Percentiles rank a stretch among this genome's conserved stretches.
Evolutionary conservation across 2,329 filamentous ascomycete species (phyloP).

Genomic region (Cordyceps fumosorosea): DNA sequence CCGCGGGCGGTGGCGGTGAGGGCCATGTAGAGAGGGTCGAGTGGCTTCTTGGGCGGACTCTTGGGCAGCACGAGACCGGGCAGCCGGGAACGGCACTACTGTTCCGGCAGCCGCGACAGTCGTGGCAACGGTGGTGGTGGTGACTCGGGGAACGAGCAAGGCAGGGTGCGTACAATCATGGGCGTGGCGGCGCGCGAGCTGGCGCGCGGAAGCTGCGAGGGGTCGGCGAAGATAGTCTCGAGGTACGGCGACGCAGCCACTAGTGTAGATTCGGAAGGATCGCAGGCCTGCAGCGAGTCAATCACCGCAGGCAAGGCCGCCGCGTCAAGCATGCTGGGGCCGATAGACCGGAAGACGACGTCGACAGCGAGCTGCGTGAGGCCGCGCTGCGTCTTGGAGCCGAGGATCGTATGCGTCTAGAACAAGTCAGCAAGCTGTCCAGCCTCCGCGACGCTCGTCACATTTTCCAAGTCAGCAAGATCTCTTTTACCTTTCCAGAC

Average conservation of each 20-base stretch:
- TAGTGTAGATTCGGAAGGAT: constrained; percentile 74
- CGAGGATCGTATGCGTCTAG: constrained; percentile 92
- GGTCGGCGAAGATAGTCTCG: constrained; percentile 69
- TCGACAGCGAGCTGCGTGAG: constrained; percentile 89
- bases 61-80: neutral
- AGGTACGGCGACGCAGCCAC: constrained; percentile 70
- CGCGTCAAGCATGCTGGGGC: constrained; percentile 61
- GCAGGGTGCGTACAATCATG: constrained; percentile 51
- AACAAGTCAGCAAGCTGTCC: constrained; percentile 2
- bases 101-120: constrained; percentile 17
- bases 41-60: constrained; percentile 32
- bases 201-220: constrained; percentile 46
- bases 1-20: constrained; percentile 39
- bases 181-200: constrained; percentile 63
- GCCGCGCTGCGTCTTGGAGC: constrained; percentile 78
- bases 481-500: constrained; percentile 72
- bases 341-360: constrained; percentile 77
- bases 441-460: too few species aligned
- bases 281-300: constrained; percentile 67
- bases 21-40: constrained; percentile 31
- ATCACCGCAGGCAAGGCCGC: constrained; percentile 55
- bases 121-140: constrained; percentile 3
- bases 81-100: constrained; percentile 23
- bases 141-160: constrained; percentile 26
- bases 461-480: neutral